phyloP scores from a whole-genome alignment of 1,139 yeast genomes.

The Candida pseudoviswanathii region DNA sequence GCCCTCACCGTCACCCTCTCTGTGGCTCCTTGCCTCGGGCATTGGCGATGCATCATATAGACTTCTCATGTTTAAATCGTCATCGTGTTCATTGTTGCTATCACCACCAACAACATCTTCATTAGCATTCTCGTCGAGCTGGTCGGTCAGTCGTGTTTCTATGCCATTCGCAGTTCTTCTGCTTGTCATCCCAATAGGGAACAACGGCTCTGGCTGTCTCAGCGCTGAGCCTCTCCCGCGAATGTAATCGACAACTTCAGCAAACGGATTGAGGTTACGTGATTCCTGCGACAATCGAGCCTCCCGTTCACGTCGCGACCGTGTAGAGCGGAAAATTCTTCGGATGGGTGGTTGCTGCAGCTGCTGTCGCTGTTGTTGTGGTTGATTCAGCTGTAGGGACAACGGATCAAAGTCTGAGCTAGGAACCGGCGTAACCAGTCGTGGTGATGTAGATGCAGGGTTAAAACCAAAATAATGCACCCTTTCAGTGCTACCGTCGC shows the following conservation, averaged over 20 bases:
- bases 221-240: constrained; percentile 16
- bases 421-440: constrained; percentile 3
- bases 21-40: background rate
- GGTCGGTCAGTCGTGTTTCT: constrained; percentile 29
- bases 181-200: constrained; percentile 54
- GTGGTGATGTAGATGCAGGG: background rate
- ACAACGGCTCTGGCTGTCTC: constrained; percentile 26
- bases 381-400: too few relatives aligned
- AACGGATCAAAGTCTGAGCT: too few relatives aligned
- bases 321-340: constrained; percentile 18
- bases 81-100: constrained; percentile 3
- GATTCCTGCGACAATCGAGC: background rate
- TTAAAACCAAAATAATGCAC: constrained; percentile 9
- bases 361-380: background rate
- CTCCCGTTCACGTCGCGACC: constrained; percentile 12
- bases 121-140: background rate
- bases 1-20: background rate
- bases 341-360: constrained; percentile 11
- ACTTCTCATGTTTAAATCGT: constrained; percentile 8
- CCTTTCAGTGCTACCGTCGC: background rate
- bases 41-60: constrained; percentile 8
- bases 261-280: constrained; percentile 18
- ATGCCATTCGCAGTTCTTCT: constrained; percentile 53
- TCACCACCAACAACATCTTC: background rate
- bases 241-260: constrained; percentile 29